Percentiles rank a stretch among this genome's conserved stretches.
These are phyloP conservation scores for Calvatia gigantea DNA, from an alignment of 768 basidiomycete species.

Conservation along the genomic window DNA sequence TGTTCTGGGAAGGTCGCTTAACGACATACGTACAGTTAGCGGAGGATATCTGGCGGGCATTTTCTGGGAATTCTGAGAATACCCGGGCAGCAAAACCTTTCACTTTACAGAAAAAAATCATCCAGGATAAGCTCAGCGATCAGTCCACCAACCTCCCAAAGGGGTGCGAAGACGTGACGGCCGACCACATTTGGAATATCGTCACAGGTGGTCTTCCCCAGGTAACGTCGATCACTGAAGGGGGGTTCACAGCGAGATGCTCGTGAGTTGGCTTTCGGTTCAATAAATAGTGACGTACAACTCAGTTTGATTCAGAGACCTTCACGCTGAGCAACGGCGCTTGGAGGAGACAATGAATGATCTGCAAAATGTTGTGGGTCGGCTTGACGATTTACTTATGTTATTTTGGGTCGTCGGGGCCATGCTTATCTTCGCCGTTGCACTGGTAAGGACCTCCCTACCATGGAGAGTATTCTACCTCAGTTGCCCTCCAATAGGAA, in stretches of 20 bases:
- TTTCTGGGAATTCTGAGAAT: not conserved
- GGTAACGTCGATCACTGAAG: not conserved
- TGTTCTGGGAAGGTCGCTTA: not conserved
- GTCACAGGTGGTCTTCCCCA: not conserved
- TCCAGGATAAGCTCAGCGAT: not conserved
- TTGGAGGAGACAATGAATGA: constrained; percentile 9
- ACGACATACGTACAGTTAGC: not conserved
- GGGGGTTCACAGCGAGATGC: constrained; percentile 1
- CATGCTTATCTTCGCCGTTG: constrained; percentile 5
- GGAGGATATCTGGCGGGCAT: not conserved
- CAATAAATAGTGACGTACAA: no score
- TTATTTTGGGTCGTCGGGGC: not conserved
- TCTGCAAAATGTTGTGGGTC: constrained; percentile 4
- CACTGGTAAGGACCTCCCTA: not conserved
- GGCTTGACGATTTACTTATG: constrained; percentile 1
- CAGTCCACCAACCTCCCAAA: not conserved
- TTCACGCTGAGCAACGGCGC: constrained; percentile 3
- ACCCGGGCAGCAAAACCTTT: not conserved
- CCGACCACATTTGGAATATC: not conserved
- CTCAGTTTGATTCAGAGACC: not conserved
- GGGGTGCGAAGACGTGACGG: not conserved
- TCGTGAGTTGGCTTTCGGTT: not conserved
- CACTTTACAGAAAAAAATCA: not conserved
- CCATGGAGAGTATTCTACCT: not conserved
- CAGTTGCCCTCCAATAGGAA: not conserved